Conservation (phyloP, 2,329 filamentous ascomycete species). For the Alternaria atra region DNA sequence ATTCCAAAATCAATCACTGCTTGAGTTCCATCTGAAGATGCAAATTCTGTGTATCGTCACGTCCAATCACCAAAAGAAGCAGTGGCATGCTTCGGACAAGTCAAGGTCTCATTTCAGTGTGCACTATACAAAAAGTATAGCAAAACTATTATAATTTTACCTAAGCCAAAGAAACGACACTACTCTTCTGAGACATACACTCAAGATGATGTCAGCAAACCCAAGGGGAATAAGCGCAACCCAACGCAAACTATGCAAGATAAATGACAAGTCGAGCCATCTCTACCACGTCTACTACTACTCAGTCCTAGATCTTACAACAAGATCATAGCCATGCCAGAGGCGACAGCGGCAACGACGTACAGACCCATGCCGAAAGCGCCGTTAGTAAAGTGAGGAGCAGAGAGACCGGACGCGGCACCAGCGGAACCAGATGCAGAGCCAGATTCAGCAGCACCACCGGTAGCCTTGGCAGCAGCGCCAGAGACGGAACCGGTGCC, state of each 20-base stretch:
- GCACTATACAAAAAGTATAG: not conserved
- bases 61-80: too few species aligned
- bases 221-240: constrained; percentile 19
- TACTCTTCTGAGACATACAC: not conserved
- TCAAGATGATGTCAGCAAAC: not conserved
- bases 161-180: constrained; percentile 7
- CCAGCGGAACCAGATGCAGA: constrained; percentile 30
- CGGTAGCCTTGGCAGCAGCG: constrained; percentile 28
- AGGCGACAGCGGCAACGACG: constrained; percentile 59
- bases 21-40: not conserved
- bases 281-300: not conserved
- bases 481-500: constrained; percentile 65
- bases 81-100: not conserved
- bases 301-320: constrained; percentile 52
- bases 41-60: not conserved
- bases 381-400: constrained; percentile 57
- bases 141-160: constrained; percentile 6
- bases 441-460: constrained; percentile 16
- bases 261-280: constrained; percentile 7
- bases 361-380: constrained; percentile 61
- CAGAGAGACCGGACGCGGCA: constrained; percentile 55
- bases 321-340: constrained; percentile 64
- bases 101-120: constrained; percentile 7
- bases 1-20: not conserved
- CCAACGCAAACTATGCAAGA: constrained; percentile 21